A percentile compares a stretch with the other conserved stretches of the same genome.
Evolutionary conservation across 1,139 yeast species (phyloP).

Genomic region (Lodderomyces parapsilosis): DNA sequence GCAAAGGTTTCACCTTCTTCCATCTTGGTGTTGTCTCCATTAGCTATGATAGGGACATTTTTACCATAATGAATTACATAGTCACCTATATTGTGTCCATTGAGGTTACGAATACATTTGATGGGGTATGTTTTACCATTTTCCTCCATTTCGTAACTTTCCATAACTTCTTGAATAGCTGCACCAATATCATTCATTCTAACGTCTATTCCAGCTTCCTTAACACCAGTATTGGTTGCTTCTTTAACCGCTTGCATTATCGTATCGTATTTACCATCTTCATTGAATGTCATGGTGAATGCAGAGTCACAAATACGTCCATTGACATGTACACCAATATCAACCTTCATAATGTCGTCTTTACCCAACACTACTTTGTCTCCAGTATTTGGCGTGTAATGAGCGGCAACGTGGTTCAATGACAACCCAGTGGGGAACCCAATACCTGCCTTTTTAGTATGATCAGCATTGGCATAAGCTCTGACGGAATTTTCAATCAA

Average conservation of each 20-base stretch:
- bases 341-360: slow-evolving; percentile 96
- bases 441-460: slow-evolving; percentile 73
- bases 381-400: slow-evolving; percentile 95
- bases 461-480: slow-evolving; percentile 65
- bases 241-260: slow-evolving; percentile 81
- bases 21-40: slow-evolving; percentile 93
- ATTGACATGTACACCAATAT: slow-evolving; percentile 94
- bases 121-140: slow-evolving; percentile 84
- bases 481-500: slow-evolving; percentile 84
- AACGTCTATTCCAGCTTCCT: slow-evolving; percentile 94
- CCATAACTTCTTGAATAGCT: slow-evolving; percentile 96
- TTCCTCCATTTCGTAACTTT: slow-evolving; percentile 87
- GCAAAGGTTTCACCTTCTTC: slow-evolving; percentile 99
- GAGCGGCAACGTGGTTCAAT: slow-evolving; percentile 93
- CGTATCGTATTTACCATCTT: slow-evolving; percentile 62
- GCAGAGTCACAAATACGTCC: slow-evolving; percentile 97
- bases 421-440: slow-evolving; percentile 98
- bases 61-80: slow-evolving; percentile 91
- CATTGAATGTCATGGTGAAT: slow-evolving; percentile 86
- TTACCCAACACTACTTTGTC: slow-evolving; percentile 77
- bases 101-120: slow-evolving; percentile 85
- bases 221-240: slow-evolving; percentile 92
- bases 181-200: slow-evolving; percentile 94
- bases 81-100: slow-evolving; percentile 90
- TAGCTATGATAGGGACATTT: slow-evolving; percentile 92